A percentile compares a stretch with the other conserved stretches of the same genome.
These are phyloP conservation scores for Diaporthe citri DNA, from an alignment of 2,329 filamentous ascomycete genomes.

Conservation along the genomic window DNA sequence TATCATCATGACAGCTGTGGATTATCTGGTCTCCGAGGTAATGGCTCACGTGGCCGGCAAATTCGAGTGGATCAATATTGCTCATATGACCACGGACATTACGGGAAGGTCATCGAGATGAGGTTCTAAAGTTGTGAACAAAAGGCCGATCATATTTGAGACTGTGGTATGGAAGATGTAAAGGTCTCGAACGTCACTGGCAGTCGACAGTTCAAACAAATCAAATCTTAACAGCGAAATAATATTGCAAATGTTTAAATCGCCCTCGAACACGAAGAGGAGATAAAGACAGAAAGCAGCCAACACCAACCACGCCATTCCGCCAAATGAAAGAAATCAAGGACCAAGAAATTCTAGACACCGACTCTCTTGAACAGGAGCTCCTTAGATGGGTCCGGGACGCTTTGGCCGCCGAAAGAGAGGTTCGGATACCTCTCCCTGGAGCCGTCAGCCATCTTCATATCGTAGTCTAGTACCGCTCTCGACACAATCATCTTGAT, in stretches of 20 bases:
- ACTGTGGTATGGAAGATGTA: background rate
- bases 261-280: background rate
- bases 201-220: background rate
- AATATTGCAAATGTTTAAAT: background rate
- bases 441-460: slow-evolving; percentile 44
- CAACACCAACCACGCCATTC: background rate
- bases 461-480: slow-evolving; percentile 48
- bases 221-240: background rate
- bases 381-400: slow-evolving; percentile 45
- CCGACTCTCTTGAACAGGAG: slow-evolving; percentile 44
- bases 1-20: background rate
- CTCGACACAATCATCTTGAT: slow-evolving; percentile 53
- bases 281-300: background rate
- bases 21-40: background rate
- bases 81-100: background rate
- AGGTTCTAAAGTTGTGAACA: too few species aligned
- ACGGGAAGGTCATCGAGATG: background rate
- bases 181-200: background rate
- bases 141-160: background rate
- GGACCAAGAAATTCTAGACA: slow-evolving; percentile 1
- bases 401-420: slow-evolving; percentile 40
- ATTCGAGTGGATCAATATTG: background rate
- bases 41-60: background rate
- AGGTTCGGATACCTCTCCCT: slow-evolving; percentile 46
- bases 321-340: too few species aligned